A percentile compares a stretch with the other conserved stretches of the same genome.
Conservation (phyloP, 176 grass and related monocot genomes). For the Chrysopogon serrulatus region DNA sequence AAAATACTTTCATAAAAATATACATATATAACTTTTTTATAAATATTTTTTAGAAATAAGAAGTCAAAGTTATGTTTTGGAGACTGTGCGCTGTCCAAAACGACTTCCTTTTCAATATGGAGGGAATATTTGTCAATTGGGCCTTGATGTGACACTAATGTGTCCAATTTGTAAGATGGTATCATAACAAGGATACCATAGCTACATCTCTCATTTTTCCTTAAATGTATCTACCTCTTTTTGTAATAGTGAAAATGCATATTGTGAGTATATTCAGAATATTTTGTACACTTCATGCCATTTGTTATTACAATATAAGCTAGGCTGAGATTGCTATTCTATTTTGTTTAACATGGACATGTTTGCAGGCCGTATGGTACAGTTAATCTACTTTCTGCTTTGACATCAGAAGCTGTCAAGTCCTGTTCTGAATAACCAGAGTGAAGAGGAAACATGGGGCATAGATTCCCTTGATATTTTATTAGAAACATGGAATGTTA, state of each 20-base stretch:
- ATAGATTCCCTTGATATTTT: slow-evolving; percentile 89
- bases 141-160: neutral
- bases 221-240: neutral
- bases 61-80: no score
- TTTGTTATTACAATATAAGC: slow-evolving; percentile 15
- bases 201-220: neutral
- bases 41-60: no score
- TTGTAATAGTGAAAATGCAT: neutral
- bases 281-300: neutral
- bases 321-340: slow-evolving; percentile 11
- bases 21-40: no score
- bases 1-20: no score
- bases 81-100: no score
- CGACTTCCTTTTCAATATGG: no score
- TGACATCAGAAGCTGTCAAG: slow-evolving; percentile 89
- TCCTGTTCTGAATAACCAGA: slow-evolving; percentile 50
- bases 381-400: slow-evolving; percentile 70
- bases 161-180: neutral
- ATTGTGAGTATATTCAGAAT: slow-evolving; percentile 5
- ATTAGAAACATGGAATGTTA: slow-evolving; percentile 94
- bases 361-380: slow-evolving; percentile 83
- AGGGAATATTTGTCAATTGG: slow-evolving; percentile 1
- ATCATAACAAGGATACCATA: neutral
- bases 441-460: slow-evolving; percentile 90
- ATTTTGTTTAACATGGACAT: slow-evolving; percentile 30